Base-by-base conservation (phyloP, 805 yeast genomes). In the Myxozyma melibiosi region DNA sequence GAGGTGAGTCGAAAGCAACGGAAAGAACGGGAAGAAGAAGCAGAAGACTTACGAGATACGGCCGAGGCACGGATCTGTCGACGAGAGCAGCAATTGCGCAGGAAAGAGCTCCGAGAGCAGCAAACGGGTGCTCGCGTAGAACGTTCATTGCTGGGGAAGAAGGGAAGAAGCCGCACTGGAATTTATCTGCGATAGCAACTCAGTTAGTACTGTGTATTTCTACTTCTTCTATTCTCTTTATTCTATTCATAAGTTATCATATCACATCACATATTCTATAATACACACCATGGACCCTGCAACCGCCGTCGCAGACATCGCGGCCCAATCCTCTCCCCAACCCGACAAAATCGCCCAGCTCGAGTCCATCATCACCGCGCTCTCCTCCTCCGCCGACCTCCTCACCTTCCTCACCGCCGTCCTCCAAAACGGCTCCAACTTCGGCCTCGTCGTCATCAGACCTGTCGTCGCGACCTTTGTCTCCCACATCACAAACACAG, bases 21-120 rank as follows among this genome's bases (percentile, higher is more conserved):
- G 24, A 30, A 4, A 18, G 25, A 9, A 35, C 42, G n/a, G 18
- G 22, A 16, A 5, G 2, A 40, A 14, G 9, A 20, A 53, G 4
- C 13, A 14, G 33, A 27, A 13, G 13, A 51, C 59, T 16, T 31
- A 63, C 67, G 51, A 66, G 39, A 47, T 66, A 66, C 30, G 68
- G 66, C 22, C 57, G 60, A 33, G 68, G 67, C 16, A 57, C 59
- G 24, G 18, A 16, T 20, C 24, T 24, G 24, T 40, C 28, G 20
- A 53, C 47, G 8, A 31, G 34, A n/a, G 27, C 44, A 14, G 55
- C 45, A 6, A 51, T 27, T 38, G 50, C 57, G 45, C 38, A 20
- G 28, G 45, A 38, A 8, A 39, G 39, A 31, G 28, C 38, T 30
- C 38, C 30, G 39, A 25, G 3, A 3, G 53, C 53, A n/a, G 28